phyloP scores from a whole-genome alignment of 495 filamentous ascomycete genomes.

The Aspergillus baeticus region DNA sequence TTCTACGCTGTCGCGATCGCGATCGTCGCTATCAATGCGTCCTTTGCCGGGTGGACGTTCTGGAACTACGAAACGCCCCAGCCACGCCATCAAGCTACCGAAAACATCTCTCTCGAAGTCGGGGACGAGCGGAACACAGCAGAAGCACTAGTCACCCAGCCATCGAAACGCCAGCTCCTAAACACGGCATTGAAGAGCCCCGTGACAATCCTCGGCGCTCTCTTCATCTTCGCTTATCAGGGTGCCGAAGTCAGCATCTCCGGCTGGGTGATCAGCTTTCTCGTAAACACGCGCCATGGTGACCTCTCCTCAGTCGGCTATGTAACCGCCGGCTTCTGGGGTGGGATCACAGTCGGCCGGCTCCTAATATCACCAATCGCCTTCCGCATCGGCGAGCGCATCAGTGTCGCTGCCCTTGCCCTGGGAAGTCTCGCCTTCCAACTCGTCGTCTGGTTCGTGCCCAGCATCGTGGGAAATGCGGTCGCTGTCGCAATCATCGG shows the following conservation, averaged over 20 bases:
- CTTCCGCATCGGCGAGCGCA: conserved; percentile 64
- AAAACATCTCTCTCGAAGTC: too few relatives aligned
- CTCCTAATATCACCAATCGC: conserved; percentile 50
- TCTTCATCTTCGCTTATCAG: conserved; percentile 82
- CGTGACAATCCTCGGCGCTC: conserved; percentile 64
- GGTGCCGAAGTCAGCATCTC: conserved; percentile 76
- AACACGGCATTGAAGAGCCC: conserved; percentile 52
- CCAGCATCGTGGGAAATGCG: conserved; percentile 67
- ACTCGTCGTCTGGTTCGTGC: conserved; percentile 72
- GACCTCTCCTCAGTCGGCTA: conserved; percentile 69
- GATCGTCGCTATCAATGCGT: conserved; percentile 48
- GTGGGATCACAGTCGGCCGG: conserved; percentile 55
- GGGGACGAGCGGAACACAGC: too few relatives aligned
- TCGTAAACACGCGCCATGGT: conserved; percentile 67
- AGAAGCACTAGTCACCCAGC: too few relatives aligned
- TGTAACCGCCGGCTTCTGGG: conserved; percentile 84
- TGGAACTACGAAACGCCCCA: conserved; percentile 44
- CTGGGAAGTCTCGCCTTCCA: conserved; percentile 62
- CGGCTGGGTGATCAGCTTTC: conserved; percentile 79
- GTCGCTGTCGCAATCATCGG: conserved; percentile 72
- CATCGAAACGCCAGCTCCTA: conserved; percentile 21
- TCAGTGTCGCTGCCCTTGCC: conserved; percentile 60
- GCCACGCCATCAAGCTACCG: neutral
- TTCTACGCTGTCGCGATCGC: conserved; percentile 28
- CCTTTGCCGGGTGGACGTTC: conserved; percentile 55